Percentiles rank a stretch among this genome's conserved stretches.
Evolutionary conservation across 208 protist genomes (phyloP).

Genomic region (Trypanosoma brucei): DNA sequence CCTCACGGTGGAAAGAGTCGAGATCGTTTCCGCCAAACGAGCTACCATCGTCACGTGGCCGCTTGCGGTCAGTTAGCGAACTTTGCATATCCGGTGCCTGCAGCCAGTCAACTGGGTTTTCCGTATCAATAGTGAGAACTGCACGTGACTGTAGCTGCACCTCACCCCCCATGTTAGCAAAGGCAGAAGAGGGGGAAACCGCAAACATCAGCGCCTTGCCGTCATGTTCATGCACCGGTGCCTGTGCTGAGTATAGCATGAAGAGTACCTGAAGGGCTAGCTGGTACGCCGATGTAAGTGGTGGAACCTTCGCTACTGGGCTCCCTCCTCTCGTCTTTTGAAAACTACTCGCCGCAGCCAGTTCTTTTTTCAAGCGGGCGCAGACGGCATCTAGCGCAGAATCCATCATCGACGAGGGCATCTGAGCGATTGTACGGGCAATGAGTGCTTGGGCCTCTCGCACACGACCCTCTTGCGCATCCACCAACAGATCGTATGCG

Average conservation of each 20-base stretch:
- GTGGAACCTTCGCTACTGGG: not conserved
- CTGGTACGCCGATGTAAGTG: slow-evolving; percentile 47
- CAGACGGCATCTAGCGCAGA: slow-evolving; percentile 45
- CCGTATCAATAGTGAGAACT: slow-evolving; percentile 43
- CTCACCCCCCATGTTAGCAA: slow-evolving; percentile 8
- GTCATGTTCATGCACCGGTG: slow-evolving; percentile 43
- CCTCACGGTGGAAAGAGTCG: slow-evolving; percentile 1
- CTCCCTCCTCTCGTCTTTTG: not conserved
- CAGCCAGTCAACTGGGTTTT: slow-evolving; percentile 63
- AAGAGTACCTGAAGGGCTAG: slow-evolving; percentile 70
- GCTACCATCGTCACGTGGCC: slow-evolving; percentile 10
- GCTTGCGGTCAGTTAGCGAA: slow-evolving; percentile 20
- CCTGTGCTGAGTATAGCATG: slow-evolving; percentile 54
- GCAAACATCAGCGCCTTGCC: slow-evolving; percentile 9
- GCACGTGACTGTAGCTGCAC: slow-evolving; percentile 20
- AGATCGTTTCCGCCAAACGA: not conserved
- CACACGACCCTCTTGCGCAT: slow-evolving; percentile 50
- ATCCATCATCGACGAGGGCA: slow-evolving; percentile 47
- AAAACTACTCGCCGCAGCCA: not conserved
- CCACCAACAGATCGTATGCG: slow-evolving; percentile 36
- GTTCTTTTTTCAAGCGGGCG: slow-evolving; percentile 11
- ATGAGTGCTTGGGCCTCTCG: slow-evolving; percentile 62
- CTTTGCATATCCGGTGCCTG: slow-evolving; percentile 21
- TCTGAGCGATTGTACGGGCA: slow-evolving; percentile 57
- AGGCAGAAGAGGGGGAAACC: not conserved